A percentile compares a stretch with the other conserved stretches of the same genome.
These are phyloP conservation scores for Dioscorea cayenensis DNA, from an alignment of 116 monocot genomes.

Conservation along the genomic window DNA sequence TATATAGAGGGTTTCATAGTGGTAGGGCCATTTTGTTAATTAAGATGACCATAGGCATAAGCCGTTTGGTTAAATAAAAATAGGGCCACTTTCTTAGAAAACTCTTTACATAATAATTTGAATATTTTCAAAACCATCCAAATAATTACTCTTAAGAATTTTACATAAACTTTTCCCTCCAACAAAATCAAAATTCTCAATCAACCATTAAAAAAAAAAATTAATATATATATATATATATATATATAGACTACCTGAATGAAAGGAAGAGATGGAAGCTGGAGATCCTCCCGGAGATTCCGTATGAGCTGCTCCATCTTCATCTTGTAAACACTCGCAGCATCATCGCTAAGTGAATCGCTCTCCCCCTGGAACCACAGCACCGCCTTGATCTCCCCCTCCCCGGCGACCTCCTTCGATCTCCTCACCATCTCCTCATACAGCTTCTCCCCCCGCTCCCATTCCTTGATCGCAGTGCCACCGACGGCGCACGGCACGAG, in stretches of 20 bases:
- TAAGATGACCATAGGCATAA: too few relatives aligned
- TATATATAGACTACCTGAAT: conserved; percentile 41
- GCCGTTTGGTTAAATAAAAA: too few relatives aligned
- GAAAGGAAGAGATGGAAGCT: conserved; percentile 34
- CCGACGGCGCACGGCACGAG: conserved; percentile 80
- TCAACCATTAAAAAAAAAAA: too few relatives aligned
- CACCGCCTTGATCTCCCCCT: conserved; percentile 43
- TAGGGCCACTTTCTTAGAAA: too few relatives aligned
- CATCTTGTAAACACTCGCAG: conserved; percentile 18
- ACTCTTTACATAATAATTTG: too few relatives aligned
- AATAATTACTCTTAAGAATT: too few relatives aligned
- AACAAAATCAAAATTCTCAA: too few relatives aligned
- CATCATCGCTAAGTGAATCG: conserved; percentile 26
- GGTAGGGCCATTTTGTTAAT: too few relatives aligned
- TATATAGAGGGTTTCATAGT: too few relatives aligned
- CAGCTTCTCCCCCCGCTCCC: conserved; percentile 43
- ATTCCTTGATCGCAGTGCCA: conserved; percentile 63
- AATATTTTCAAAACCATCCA: too few relatives aligned
- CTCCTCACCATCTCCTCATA: conserved; percentile 60
- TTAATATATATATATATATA: too few relatives aligned
- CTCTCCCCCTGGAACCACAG: conserved; percentile 91
- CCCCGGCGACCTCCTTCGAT: conserved; percentile 22
- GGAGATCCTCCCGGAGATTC: conserved; percentile 46
- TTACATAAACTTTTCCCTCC: too few relatives aligned
- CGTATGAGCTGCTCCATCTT: conserved; percentile 50